Conservation (phyloP, 2,329 filamentous ascomycete genomes). For the Ceratocystis papillata region DNA sequence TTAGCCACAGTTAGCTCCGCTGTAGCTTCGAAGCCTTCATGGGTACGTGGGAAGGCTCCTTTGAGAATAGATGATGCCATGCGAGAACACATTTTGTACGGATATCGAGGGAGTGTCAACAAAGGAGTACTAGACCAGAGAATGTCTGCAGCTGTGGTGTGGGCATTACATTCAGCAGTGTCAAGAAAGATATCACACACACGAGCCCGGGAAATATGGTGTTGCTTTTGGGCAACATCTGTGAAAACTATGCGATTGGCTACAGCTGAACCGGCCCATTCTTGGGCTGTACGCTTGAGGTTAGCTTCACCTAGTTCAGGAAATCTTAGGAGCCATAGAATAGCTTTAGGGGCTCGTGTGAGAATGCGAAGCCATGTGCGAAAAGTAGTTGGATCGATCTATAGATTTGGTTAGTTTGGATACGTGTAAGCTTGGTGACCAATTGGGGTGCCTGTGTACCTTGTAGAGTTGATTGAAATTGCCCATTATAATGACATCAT, state of each 20-base stretch:
- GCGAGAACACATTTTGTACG: constrained; percentile 97
- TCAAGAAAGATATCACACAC: constrained; percentile 93
- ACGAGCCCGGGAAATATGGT: constrained; percentile 83
- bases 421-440: neutral
- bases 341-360: constrained; percentile 68
- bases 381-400: constrained; percentile 97
- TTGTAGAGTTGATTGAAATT: constrained; percentile 99
- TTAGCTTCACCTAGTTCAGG: constrained; percentile 86
- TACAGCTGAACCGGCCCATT: constrained; percentile 77
- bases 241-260: constrained; percentile 86
- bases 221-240: constrained; percentile 87
- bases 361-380: constrained; percentile 91
- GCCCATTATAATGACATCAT: constrained; percentile 81
- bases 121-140: constrained; percentile 93
- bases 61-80: constrained; percentile 94
- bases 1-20: constrained; percentile 64
- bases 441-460: constrained; percentile 41
- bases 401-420: constrained; percentile 7
- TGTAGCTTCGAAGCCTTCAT: constrained; percentile 56
- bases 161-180: constrained; percentile 94
- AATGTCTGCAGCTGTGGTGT: constrained; percentile 93
- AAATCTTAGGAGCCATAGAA: constrained; percentile 94
- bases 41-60: constrained; percentile 67
- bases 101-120: constrained; percentile 78
- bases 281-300: constrained; percentile 63